These are phyloP conservation scores for Penicillium sp. DNA, from an alignment of 2,329 filamentous ascomycete species.

Conservation along the genomic window DNA sequence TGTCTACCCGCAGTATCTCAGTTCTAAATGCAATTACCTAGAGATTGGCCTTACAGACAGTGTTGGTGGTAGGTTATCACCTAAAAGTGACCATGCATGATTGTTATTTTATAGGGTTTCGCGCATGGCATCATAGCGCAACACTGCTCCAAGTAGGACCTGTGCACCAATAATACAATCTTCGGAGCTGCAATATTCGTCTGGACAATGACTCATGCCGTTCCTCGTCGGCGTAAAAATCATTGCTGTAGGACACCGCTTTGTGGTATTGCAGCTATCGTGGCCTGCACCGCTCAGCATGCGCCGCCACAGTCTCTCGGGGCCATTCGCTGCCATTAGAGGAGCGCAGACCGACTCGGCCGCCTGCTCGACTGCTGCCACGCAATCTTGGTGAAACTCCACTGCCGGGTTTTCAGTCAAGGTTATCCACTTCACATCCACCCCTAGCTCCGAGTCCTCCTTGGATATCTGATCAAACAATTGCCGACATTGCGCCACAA, in stretches of 20 bases:
- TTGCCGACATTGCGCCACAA: conserved; percentile 52
- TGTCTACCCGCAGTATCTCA: too few relatives aligned
- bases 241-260: conserved; percentile 56
- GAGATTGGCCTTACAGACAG: neutral
- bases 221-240: conserved; percentile 60
- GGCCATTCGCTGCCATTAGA: conserved; percentile 29
- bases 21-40: neutral
- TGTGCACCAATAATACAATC: conserved; percentile 36
- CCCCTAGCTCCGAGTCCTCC: conserved; percentile 47
- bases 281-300: conserved; percentile 59
- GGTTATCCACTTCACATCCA: conserved; percentile 51
- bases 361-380: conserved; percentile 55
- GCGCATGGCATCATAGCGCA: conserved; percentile 23
- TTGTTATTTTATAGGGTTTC: neutral
- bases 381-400: conserved; percentile 60
- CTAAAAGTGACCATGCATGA: neutral
- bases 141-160: conserved; percentile 48
- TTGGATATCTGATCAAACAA: conserved; percentile 56
- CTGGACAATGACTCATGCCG: conserved; percentile 57
- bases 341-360: conserved; percentile 53
- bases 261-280: conserved; percentile 56
- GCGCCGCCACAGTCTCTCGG: conserved; percentile 12
- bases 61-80: neutral
- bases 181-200: conserved; percentile 54
- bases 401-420: conserved; percentile 57